Conservation (phyloP, 139 green algal species). For the Tetraselmis striata region DNA sequence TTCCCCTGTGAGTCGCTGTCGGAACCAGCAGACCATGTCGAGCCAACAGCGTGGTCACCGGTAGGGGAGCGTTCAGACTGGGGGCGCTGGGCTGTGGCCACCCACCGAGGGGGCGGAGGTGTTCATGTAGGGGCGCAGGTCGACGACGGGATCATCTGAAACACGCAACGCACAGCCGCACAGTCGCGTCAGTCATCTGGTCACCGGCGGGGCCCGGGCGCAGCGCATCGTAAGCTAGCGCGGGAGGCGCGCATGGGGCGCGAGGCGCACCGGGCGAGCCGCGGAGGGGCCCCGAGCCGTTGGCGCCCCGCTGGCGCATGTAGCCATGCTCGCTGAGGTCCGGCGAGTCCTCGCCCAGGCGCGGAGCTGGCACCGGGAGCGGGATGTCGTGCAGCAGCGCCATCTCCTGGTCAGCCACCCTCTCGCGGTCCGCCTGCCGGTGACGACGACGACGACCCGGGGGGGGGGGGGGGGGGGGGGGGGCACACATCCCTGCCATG, state of each 20-base stretch:
- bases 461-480: no score
- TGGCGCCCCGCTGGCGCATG: not conserved
- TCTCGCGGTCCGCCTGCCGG: conserved; percentile 17
- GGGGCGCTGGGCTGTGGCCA: no score
- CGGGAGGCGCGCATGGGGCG: not conserved
- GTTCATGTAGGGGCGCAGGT: conserved; percentile 77
- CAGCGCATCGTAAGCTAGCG: not conserved
- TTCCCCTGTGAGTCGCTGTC: no score
- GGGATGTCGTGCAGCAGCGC: conserved; percentile 31
- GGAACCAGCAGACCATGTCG: no score
- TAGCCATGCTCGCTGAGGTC: not conserved
- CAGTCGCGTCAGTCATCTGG: no score
- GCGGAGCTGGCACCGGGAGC: not conserved
- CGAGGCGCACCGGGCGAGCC: not conserved
- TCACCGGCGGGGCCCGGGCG: no score
- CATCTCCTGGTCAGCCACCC: conserved; percentile 47
- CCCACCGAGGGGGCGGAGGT: conserved; percentile 49
- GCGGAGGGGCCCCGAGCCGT: not conserved
- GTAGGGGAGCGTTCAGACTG: not conserved
- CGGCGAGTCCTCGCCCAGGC: not conserved
- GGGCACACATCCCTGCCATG: no score
- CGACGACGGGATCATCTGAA: conserved; percentile 35
- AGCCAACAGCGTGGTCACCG: no score
- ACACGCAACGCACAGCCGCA: no score
- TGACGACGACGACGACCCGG: no score